Evolutionary conservation across 2,329 filamentous ascomycete species (phyloP), one percentile per base, ranked within the genome.

Genomic region (Paecilomyces dactylethromorphus): DNA sequence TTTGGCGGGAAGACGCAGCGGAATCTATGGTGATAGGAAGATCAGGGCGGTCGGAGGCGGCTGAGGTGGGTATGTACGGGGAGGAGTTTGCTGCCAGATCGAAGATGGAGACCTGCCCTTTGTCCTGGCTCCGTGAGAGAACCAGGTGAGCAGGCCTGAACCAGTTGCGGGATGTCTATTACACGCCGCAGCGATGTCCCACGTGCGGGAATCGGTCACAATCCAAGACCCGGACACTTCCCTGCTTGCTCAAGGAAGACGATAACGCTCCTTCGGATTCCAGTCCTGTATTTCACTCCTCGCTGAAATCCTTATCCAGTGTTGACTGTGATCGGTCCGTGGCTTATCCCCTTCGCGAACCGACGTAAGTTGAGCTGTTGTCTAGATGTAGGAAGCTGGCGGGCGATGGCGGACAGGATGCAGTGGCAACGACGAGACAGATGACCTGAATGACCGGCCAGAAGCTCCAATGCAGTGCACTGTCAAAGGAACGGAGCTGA

Each of bases 21-120:
- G 75, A 74, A 70, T 77, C 73, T 68, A 79, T 74, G 75, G 77
- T 74, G 66, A 77, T 82, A 81, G 83, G 81, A 73, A 78, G 81
- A 78, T 82, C 75, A 81, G 84, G 83, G 81, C 82, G 76, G 86
- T 87, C 87, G 84, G 87, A 78, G 80, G 82, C 80, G 84, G 82
- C 79, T 82, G 82, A 83, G 82, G 84, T 79, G 76, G 77, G 74
- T 75, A 72, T 74, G 74, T 78, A 75, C 73, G 77, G 79, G 76
- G 83, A 79, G 73, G 71, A 79, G 80, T 85, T 83, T 84, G 88
- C 83, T 83, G 87, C 88, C 88, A 90, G 87, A 82, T 86, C 87
- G 86, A 85, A 78, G 75, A 76, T 77, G 78, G 78, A 67, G 68
- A 69, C 68, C 68, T 76, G 74, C 74, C 70, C 70, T 71, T 68